Evolutionary conservation across 129 eudicot genomes (phyloP), one percentile per base, ranked within the genome.

Genomic region (Flaveria robusta): DNA sequence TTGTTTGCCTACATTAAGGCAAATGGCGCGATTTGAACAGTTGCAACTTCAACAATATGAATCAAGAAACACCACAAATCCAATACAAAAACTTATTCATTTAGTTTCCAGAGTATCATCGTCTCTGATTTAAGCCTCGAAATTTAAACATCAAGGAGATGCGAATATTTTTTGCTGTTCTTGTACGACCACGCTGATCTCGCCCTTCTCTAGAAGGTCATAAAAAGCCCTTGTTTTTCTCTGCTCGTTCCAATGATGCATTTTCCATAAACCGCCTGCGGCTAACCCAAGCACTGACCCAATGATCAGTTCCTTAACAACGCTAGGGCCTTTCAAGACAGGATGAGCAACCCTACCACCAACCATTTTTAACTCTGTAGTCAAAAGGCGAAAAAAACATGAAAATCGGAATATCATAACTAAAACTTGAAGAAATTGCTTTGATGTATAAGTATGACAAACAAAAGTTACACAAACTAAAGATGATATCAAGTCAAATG

Each of bases 171-270:
- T 7, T 15, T 7, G n/a, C 37, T 78, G 77, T 66, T 82, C 86
- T 76, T 82, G 70, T 65, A 74, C 71, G 66, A 82, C 86, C 55
- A 82, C 76, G 43, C 86, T 77, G 64, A 82, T 82, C 79, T 82
- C 86, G 0, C 86, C 86, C 86, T 82, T 82, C 76, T 82, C 86
- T 20, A 82, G 22, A 78, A 82, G 82, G 55, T 82, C 82, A 27
- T 82, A 82, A 50, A 82, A 82, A 7, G 81, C 68, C 75, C 79
- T 66, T 23, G 82, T 60, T 72, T 82, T 82, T 72, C 86, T 82
- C 71, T 82, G 86, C 49, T 82, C 86, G 14, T 82, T 82, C 86
- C 86, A 82, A 49, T 82, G 86, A 56, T 82, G 86, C 86, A 82
- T 82, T 69, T 82, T 82, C 86, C 86, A 82, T 18, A 82, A 46